Evolutionary conservation across 352 stramenopile species (phyloP).

Genomic region (Saprolegnia diclina): DNA sequence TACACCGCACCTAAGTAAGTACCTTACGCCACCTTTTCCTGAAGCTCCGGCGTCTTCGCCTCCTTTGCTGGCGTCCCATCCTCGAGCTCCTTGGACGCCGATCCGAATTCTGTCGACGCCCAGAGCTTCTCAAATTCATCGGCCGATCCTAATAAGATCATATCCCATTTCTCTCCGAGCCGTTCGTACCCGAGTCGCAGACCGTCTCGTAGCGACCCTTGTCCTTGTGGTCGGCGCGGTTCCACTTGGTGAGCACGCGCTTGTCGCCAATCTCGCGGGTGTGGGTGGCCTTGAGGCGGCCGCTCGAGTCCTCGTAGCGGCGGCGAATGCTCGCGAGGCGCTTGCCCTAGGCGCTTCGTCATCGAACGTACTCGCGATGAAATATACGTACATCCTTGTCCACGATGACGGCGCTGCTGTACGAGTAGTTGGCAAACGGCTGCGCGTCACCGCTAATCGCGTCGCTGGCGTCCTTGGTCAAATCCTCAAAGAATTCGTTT

Average conservation of each 20-base stretch:
- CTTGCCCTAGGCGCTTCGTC: conserved; percentile 41
- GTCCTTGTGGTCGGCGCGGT: conserved; percentile 32
- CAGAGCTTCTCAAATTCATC: conserved; percentile 53
- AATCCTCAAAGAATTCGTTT: conserved; percentile 51
- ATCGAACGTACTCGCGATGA: conserved; percentile 32
- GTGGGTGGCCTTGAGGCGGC: conserved; percentile 42
- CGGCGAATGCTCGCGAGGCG: conserved; percentile 35
- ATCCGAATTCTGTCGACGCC: conserved; percentile 44
- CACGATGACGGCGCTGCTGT: conserved; percentile 9
- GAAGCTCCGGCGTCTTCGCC: not conserved
- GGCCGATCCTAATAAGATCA: conserved; percentile 13
- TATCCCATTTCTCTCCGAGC: not conserved
- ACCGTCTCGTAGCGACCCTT: conserved; percentile 35
- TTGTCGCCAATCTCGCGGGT: conserved; percentile 39
- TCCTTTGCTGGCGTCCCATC: not conserved
- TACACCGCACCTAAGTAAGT: no score
- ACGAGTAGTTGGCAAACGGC: conserved; percentile 22
- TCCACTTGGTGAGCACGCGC: conserved; percentile 39
- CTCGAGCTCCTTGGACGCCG: conserved; percentile 38
- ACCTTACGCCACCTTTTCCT: no score
- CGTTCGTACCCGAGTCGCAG: conserved; percentile 29
- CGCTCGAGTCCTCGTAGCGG: conserved; percentile 45
- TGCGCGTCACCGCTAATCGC: not conserved
- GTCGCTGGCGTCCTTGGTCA: conserved; percentile 28
- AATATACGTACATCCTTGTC: conserved; percentile 16